A percentile compares a stretch with the other conserved stretches of the same genome.
Conservation (phyloP, 2,329 filamentous ascomycete species). For the Colletotrichum tropicale region DNA sequence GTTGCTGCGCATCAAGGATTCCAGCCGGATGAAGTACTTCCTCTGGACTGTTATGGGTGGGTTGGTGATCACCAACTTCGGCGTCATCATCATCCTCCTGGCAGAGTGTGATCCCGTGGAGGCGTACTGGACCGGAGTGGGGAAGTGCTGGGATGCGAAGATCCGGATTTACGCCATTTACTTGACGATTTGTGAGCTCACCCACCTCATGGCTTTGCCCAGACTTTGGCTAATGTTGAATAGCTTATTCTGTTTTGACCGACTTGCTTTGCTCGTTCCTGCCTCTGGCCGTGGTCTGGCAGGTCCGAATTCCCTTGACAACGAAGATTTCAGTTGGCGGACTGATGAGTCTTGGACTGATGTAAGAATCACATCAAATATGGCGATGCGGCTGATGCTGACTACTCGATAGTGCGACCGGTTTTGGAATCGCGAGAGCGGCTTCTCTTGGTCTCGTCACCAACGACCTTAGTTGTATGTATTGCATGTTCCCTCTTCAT, state of each 20-base stretch:
- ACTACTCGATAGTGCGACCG: conserved; percentile 24
- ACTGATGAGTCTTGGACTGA: conserved; percentile 34
- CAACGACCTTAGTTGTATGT: conserved; percentile 28
- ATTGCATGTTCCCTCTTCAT: rapidly evolving
- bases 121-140: conserved; percentile 33
- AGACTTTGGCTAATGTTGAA: not conserved
- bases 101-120: conserved; percentile 34
- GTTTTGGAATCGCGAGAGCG: conserved; percentile 28
- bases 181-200: conserved; percentile 29
- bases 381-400: not conserved
- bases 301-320: conserved; percentile 30
- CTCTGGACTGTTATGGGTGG: conserved; percentile 36
- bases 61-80: conserved; percentile 33
- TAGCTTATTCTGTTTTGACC: conserved; percentile 29
- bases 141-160: conserved; percentile 32
- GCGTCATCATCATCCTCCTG: conserved; percentile 34
- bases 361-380: conserved; percentile 17
- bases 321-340: conserved; percentile 34
- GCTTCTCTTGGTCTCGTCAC: conserved; percentile 26
- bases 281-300: conserved; percentile 36
- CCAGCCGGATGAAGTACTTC: conserved; percentile 30
- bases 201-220: rapidly evolving
- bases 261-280: conserved; percentile 30
- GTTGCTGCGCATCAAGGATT: conserved; percentile 44
- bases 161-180: conserved; percentile 38